phyloP scores from a whole-genome alignment of 306 rosid genomes.

The Bauhinia variegata region DNA sequence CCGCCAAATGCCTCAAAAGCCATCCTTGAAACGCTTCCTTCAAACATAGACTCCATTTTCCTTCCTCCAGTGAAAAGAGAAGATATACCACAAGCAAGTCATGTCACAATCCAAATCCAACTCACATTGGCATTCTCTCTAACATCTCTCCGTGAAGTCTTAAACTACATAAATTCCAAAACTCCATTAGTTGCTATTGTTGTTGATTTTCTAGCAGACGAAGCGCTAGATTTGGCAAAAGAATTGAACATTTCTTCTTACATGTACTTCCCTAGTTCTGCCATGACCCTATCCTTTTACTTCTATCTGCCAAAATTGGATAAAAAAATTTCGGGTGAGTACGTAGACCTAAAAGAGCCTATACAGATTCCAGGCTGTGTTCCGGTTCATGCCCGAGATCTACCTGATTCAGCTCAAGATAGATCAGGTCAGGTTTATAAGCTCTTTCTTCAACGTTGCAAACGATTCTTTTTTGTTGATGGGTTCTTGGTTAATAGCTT shows the following conservation, averaged over 20 bases:
- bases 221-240: constrained; percentile 37
- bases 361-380: constrained; percentile 40
- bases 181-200: constrained; percentile 33
- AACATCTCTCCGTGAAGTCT: constrained; percentile 22
- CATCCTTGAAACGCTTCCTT: constrained; percentile 37
- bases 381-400: constrained; percentile 36
- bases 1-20: constrained; percentile 14
- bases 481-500: constrained; percentile 43
- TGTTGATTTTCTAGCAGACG: constrained; percentile 36
- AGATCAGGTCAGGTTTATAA: constrained; percentile 31
- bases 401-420: constrained; percentile 18
- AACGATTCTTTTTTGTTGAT: not conserved
- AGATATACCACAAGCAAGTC: not conserved
- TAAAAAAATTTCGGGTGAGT: constrained; percentile 18
- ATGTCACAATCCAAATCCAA: constrained; percentile 35
- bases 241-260: constrained; percentile 38
- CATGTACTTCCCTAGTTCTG: constrained; percentile 42
- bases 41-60: constrained; percentile 29
- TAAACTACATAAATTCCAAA: constrained; percentile 20
- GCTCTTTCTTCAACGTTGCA: constrained; percentile 13
- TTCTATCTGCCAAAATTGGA: constrained; percentile 31
- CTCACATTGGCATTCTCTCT: constrained; percentile 30
- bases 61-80: constrained; percentile 11
- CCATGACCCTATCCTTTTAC: constrained; percentile 37
- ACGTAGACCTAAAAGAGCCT: constrained; percentile 10